These are phyloP conservation scores for Geotrichum europaeum DNA, from an alignment of 1,139 yeast species.

Conservation along the genomic window DNA sequence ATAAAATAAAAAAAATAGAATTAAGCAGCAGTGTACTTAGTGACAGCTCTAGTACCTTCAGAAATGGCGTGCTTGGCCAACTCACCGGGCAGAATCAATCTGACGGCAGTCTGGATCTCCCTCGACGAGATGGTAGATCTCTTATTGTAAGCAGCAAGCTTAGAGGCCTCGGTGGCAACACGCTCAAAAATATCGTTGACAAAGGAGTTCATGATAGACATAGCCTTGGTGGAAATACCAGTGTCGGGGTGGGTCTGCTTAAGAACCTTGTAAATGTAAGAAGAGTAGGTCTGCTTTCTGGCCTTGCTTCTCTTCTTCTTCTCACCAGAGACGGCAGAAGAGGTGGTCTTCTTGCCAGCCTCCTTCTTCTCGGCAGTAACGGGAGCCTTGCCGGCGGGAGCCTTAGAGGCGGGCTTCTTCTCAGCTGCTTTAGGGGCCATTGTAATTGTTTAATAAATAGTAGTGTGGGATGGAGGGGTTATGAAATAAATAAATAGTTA, in stretches of 20 bases:
- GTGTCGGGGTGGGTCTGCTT: slow-evolving; percentile 99
- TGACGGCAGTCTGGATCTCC: slow-evolving; percentile 98
- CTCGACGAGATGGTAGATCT: slow-evolving; percentile 98
- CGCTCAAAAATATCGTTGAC: slow-evolving; percentile 68
- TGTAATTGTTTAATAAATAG: slow-evolving; percentile 19
- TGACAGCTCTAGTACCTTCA: slow-evolving; percentile 99
- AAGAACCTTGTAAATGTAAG: slow-evolving; percentile 96
- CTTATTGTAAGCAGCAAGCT: slow-evolving; percentile 99
- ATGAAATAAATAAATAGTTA: neutral
- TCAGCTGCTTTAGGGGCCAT: slow-evolving; percentile 92
- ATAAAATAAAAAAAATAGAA: neutral
- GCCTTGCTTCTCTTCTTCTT: slow-evolving; percentile 93
- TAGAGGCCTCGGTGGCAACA: slow-evolving; percentile 94
- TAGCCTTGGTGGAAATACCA: slow-evolving; percentile 98
- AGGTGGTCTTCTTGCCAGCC: slow-evolving; percentile 87
- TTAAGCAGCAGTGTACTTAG: slow-evolving; percentile 82
- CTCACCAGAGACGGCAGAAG: slow-evolving; percentile 59
- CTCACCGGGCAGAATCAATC: slow-evolving; percentile 99
- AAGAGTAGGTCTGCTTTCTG: slow-evolving; percentile 98
- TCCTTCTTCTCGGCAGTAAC: slow-evolving; percentile 77
- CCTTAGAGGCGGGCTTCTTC: slow-evolving; percentile 60
- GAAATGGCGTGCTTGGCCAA: slow-evolving; percentile 99
- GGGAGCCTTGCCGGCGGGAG: slow-evolving; percentile 96
- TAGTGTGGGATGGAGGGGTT: neutral
- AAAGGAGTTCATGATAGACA: slow-evolving; percentile 98